Percentiles rank a stretch among this genome's conserved stretches.
Conservation (phyloP, 169 alveolate genomes). For the Plasmodium adleri region DNA sequence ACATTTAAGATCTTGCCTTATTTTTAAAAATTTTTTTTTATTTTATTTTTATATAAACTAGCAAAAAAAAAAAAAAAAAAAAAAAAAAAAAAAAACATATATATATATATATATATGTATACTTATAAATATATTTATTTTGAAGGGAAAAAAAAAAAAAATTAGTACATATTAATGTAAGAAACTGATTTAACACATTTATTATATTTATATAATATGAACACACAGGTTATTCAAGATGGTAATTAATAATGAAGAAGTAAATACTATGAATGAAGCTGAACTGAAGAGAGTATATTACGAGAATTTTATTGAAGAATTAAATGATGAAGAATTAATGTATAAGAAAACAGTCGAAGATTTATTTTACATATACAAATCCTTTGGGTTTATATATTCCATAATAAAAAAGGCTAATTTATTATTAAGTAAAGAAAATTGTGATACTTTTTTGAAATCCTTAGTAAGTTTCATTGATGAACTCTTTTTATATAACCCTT, state of each 20-base stretch:
- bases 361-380: slow-evolving; percentile 69
- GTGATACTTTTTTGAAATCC: slow-evolving; percentile 62
- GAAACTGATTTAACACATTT: too few relatives aligned
- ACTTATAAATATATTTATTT: too few relatives aligned
- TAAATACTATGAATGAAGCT: slow-evolving; percentile 22
- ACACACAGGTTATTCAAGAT: background rate
- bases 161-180: too few relatives aligned
- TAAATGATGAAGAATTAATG: slow-evolving; percentile 75
- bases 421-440: slow-evolving; percentile 43
- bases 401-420: slow-evolving; percentile 67
- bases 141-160: too few relatives aligned
- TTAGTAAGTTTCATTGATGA: slow-evolving; percentile 74
- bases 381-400: slow-evolving; percentile 68
- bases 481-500: slow-evolving; percentile 44
- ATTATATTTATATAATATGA: background rate
- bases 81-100: too few relatives aligned
- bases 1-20: too few relatives aligned
- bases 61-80: too few relatives aligned
- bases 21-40: too few relatives aligned
- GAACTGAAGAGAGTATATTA: slow-evolving; percentile 61
- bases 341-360: slow-evolving; percentile 73
- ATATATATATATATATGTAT: too few relatives aligned
- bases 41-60: too few relatives aligned
- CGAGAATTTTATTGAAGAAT: slow-evolving; percentile 68
- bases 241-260: slow-evolving; percentile 48